Base-by-base conservation (phyloP, 148 eudicot species). In the Polygonum aviculare region DNA sequence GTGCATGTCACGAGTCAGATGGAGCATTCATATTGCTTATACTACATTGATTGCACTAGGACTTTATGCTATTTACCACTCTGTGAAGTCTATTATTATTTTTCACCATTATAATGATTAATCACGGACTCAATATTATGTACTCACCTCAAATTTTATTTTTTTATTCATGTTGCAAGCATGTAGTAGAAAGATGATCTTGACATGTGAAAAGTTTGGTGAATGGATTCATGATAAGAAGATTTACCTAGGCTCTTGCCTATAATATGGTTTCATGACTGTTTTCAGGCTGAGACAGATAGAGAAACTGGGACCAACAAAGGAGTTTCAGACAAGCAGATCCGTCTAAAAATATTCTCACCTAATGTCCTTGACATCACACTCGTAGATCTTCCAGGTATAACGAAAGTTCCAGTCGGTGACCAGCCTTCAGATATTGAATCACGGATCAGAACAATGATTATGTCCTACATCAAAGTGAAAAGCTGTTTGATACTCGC, bases 351-450 rank as follows among this genome's bases (percentile, higher is more conserved):
- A 85, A 91, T 89, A 71, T 85, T 82, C 73, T 91, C 93, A 16
- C 91, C 90, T 2, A 91, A 89, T 85, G 97, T 89, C 77, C 90
- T 91, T 69, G 88, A 91, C 74, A 86, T 91, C 12, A 89, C 97
- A 49, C 82, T 91, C 14, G 93, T 91, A 63, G 93, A 91, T 83
- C 83, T 91, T 63, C 91, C 97, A 11, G 97, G 97, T 16, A 75
- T 91, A 77, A 91, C 97, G 2, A 89, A 88, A 79, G 93, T 91
- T 74, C 97, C 93, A 73, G 91, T 89, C 51, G 97, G 97, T 75
- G 97, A 91, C 80, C 97, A 91, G 80, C 97, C 97, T 63, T 80
- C 89, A 77, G 93, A 91, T 80, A 88, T 91, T 73, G 97, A 91
- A 83, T 84, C 86, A 38, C 84, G 91, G 44, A 86, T 91, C 74